Conservation (phyloP, 768 basidiomycete genomes). For the Leccinum sublutescens region DNA sequence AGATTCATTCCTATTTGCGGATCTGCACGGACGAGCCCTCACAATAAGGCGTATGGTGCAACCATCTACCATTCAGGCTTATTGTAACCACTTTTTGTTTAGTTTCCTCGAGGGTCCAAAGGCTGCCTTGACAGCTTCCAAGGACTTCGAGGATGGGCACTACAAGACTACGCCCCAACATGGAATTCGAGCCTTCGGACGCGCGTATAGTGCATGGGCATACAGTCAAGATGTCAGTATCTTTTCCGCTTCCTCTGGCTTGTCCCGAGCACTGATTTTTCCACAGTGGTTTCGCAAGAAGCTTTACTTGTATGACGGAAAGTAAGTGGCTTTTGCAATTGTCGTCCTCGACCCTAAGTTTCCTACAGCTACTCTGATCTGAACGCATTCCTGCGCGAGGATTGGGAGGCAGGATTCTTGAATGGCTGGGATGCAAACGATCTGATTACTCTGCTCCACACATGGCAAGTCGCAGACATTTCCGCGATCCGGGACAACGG, state of each 20-base stretch:
- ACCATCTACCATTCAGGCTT: neutral
- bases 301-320: constrained; percentile 41
- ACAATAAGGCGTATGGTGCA: constrained; percentile 51
- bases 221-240: constrained; percentile 52
- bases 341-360: neutral
- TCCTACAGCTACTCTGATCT: constrained; percentile 44
- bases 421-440: constrained; percentile 55
- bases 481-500: constrained; percentile 45
- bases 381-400: constrained; percentile 47
- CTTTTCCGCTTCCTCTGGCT: neutral
- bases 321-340: constrained; percentile 26
- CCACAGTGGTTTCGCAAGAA: constrained; percentile 56
- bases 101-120: constrained; percentile 64
- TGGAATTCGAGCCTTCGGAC: constrained; percentile 54
- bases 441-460: constrained; percentile 46
- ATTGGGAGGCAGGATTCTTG: constrained; percentile 50
- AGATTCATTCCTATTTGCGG: constrained; percentile 46
- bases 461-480: constrained; percentile 54
- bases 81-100: constrained; percentile 12
- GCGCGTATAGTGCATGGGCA: constrained; percentile 61
- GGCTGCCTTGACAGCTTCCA: constrained; percentile 50
- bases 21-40: constrained; percentile 55
- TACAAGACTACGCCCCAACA: constrained; percentile 47
- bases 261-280: neutral
- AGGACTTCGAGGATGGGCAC: constrained; percentile 54